Evolutionary conservation across 352 stramenopile species (phyloP).

Genomic region (Thraustochytrium striatum): DNA sequence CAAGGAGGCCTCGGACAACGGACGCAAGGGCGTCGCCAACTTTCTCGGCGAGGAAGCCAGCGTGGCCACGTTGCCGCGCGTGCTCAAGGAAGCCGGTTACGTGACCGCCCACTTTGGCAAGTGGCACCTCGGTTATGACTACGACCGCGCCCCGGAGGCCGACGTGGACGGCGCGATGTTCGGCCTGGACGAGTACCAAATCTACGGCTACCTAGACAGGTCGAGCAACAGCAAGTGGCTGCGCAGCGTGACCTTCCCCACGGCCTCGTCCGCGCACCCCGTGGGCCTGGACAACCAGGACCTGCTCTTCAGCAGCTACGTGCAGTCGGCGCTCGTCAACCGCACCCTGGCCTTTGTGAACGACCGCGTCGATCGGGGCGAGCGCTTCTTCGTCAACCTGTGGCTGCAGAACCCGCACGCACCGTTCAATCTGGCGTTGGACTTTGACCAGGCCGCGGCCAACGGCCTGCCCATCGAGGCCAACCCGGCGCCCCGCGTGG

Average conservation of each 20-base stretch:
- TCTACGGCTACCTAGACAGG: slow-evolving; percentile 25
- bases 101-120: slow-evolving; percentile 48
- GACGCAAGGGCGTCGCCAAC: slow-evolving; percentile 25
- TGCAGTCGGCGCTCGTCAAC: slow-evolving; percentile 34
- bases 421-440: slow-evolving; percentile 39
- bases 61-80: slow-evolving; percentile 9
- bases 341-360: slow-evolving; percentile 31
- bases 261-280: not conserved
- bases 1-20: not conserved
- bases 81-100: slow-evolving; percentile 27
- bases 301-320: slow-evolving; percentile 43
- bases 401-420: slow-evolving; percentile 48
- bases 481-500: slow-evolving; percentile 15
- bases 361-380: not conserved
- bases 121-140: slow-evolving; percentile 48
- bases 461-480: slow-evolving; percentile 12
- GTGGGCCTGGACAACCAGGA: slow-evolving; percentile 43
- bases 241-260: not conserved
- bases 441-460: slow-evolving; percentile 23
- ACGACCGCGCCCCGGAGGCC: slow-evolving; percentile 23
- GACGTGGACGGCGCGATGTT: slow-evolving; percentile 4
- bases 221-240: not conserved
- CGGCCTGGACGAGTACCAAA: slow-evolving; percentile 12
- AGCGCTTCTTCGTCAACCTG: slow-evolving; percentile 44
- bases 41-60: slow-evolving; percentile 36